Conservation (phyloP, 2,329 filamentous ascomycete species). For the Penicillium sp. region DNA sequence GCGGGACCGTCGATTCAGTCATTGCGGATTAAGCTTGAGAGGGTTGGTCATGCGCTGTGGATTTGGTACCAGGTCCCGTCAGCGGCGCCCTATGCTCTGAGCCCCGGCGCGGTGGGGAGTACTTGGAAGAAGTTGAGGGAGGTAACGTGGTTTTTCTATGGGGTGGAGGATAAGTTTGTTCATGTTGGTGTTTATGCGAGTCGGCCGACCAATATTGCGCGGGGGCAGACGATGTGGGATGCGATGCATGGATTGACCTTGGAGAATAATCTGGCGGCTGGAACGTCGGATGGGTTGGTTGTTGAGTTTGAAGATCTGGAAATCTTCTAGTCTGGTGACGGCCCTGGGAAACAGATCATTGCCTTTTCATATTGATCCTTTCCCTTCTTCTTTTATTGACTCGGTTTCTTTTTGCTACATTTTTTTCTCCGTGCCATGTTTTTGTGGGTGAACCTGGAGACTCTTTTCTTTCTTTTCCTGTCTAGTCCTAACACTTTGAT, state of each 20-base stretch:
- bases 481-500: constrained; percentile 13
- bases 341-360: constrained; percentile 1
- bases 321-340: constrained; percentile 44
- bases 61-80: constrained; percentile 59
- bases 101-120: constrained; percentile 46
- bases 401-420: constrained; percentile 12
- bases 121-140: constrained; percentile 63
- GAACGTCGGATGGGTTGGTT: constrained; percentile 45
- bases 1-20: constrained; percentile 49
- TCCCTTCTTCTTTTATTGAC: constrained; percentile 1
- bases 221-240: constrained; percentile 45
- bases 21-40: constrained; percentile 60
- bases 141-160: constrained; percentile 65
- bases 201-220: constrained; percentile 55
- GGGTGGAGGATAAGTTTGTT: constrained; percentile 61
- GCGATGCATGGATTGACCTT: constrained; percentile 41
- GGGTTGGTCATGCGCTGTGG: constrained; percentile 60
- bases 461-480: neutral
- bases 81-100: constrained; percentile 35
- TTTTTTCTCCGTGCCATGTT: constrained; percentile 35
- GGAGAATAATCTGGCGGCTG: constrained; percentile 28
- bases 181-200: constrained; percentile 63
- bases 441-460: constrained; percentile 2
- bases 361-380: neutral
- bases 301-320: constrained; percentile 58